phyloP scores from a whole-genome alignment of 306 rosid species.

The Vigna nakashimae region DNA sequence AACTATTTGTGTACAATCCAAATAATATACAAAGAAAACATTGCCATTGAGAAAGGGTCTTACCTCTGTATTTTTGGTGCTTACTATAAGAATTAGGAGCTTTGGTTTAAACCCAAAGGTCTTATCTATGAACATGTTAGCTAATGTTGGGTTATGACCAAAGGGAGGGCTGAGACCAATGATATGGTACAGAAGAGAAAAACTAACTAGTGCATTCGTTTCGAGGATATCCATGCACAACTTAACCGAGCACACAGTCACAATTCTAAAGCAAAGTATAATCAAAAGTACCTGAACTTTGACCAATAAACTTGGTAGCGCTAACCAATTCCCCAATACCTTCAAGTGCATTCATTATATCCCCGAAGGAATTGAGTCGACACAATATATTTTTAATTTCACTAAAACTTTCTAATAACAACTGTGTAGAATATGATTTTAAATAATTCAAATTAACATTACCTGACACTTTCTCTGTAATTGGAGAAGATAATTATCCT shows the following conservation, averaged over 20 bases:
- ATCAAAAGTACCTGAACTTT: constrained; percentile 84
- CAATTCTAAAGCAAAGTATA: constrained; percentile 34
- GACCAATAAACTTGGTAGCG: constrained; percentile 95
- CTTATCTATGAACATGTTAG: constrained; percentile 63
- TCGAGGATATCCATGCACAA: background rate
- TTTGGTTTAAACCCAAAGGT: constrained; percentile 77
- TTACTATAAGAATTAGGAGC: constrained; percentile 59
- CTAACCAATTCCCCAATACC: constrained; percentile 62
- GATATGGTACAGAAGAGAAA: constrained; percentile 47
- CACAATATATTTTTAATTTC: constrained; percentile 12
- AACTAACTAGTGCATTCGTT: background rate
- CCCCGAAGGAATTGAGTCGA: constrained; percentile 59
- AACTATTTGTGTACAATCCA: constrained; percentile 5
- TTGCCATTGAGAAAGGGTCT: background rate
- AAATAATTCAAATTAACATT: constrained; percentile 39
- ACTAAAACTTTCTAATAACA: constrained; percentile 34
- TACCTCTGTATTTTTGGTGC: constrained; percentile 37
- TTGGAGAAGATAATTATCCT: constrained; percentile 95
- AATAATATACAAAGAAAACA: constrained; percentile 9
- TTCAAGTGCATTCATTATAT: constrained; percentile 79
- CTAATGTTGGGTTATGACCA: constrained; percentile 59
- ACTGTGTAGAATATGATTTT: constrained; percentile 16
- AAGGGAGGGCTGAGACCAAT: constrained; percentile 80
- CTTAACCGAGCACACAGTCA: constrained; percentile 27
- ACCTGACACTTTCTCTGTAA: constrained; percentile 97